These are phyloP conservation scores for Serendipita indica DNA, from an alignment of 768 basidiomycete species.

Conservation along the genomic window DNA sequence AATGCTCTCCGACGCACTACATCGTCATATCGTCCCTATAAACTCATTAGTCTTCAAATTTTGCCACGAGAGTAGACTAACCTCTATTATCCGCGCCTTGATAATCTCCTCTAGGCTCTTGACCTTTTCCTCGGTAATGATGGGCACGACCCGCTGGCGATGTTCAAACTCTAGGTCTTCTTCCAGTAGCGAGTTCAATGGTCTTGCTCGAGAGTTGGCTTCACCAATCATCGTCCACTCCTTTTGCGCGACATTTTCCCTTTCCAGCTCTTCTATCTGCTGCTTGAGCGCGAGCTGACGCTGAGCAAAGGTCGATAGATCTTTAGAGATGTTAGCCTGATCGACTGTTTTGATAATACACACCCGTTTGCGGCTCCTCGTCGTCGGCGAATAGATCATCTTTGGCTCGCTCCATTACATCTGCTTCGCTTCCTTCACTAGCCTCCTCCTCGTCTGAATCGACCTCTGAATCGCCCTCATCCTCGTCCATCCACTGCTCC, in stretches of 20 bases:
- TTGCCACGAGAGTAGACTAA: conserved; percentile 18
- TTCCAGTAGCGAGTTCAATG: conserved; percentile 81
- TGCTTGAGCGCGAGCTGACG: conserved; percentile 57
- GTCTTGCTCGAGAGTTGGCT: conserved; percentile 63
- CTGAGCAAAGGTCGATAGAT: conserved; percentile 64
- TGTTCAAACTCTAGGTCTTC: conserved; percentile 94
- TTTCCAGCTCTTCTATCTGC: conserved; percentile 70
- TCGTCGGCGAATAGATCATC: conserved; percentile 70
- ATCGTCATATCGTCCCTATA: conserved; percentile 66
- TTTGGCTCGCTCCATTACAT: conserved; percentile 48
- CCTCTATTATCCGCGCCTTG: conserved; percentile 73
- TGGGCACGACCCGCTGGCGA: conserved; percentile 68
- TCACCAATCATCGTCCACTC: conserved; percentile 92
- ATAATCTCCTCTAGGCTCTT: conserved; percentile 76
- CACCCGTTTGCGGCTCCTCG: conserved; percentile 22
- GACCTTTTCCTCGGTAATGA: conserved; percentile 80
- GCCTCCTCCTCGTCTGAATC: conserved; percentile 21
- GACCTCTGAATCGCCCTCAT: conserved; percentile 21
- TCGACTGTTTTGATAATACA: conserved; percentile 10
- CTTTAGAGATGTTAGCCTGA: conserved; percentile 21
- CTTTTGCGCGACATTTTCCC: conserved; percentile 75
- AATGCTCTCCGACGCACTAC: conserved; percentile 47
- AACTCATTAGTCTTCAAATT: background rate
- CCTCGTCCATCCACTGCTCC: conserved; percentile 14
- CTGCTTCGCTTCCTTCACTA: conserved; percentile 27